Percentiles rank a stretch among this genome's conserved stretches.
These are phyloP conservation scores for Botrytis elliptica DNA, from an alignment of 2,329 filamentous ascomycete species.

Conservation along the genomic window DNA sequence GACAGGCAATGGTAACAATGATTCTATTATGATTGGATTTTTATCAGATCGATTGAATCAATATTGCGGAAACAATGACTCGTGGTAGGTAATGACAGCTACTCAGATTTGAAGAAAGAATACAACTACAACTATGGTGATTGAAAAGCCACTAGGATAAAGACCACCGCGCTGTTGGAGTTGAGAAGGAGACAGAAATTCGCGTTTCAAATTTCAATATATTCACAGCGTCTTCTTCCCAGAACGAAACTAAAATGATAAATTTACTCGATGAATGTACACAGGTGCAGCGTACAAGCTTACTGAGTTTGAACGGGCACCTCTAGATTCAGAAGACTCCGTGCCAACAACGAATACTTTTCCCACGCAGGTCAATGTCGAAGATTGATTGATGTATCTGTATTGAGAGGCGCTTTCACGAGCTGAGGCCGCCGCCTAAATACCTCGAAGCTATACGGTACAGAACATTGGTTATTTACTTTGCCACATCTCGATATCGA, in stretches of 20 bases:
- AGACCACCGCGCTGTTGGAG: not conserved
- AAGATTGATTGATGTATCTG: not conserved
- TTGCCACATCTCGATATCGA: too few species aligned
- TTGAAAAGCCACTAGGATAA: too few species aligned
- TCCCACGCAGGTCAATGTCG: not conserved
- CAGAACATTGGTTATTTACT: too few species aligned
- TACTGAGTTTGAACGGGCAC: not conserved
- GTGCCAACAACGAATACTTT: not conserved
- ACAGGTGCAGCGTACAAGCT: not conserved
- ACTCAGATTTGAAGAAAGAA: too few species aligned
- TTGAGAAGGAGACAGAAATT: not conserved
- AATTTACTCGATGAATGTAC: not conserved
- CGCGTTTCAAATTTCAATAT: not conserved
- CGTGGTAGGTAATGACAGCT: too few species aligned
- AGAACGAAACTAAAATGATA: not conserved
- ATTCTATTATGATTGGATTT: too few species aligned
- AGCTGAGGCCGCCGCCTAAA: not conserved
- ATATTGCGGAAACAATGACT: too few species aligned
- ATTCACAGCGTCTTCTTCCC: not conserved
- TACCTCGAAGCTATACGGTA: not conserved
- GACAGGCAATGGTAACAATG: too few species aligned
- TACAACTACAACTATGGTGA: too few species aligned
- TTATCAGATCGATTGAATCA: too few species aligned
- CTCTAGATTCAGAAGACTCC: not conserved
- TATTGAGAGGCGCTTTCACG: not conserved